Conservation (phyloP, 495 filamentous ascomycete species). For the Trichoderma erinaceum region DNA sequence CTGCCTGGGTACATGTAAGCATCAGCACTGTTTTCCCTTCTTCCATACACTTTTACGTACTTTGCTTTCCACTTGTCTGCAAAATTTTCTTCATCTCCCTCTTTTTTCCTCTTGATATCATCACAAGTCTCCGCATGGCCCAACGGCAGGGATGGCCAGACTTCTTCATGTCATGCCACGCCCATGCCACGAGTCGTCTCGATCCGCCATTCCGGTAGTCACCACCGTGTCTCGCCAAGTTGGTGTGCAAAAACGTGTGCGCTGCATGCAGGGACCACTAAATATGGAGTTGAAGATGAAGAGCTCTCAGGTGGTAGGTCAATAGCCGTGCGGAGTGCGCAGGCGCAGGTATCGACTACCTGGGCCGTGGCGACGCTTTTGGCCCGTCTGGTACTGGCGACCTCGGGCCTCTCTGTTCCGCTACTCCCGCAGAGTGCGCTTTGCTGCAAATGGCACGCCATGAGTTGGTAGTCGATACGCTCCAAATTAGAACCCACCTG, state of each 20-base stretch:
- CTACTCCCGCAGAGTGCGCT: background rate
- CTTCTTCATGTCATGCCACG: background rate
- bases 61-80: background rate
- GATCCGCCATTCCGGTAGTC: conserved; percentile 5
- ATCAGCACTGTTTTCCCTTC: background rate
- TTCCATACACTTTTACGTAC: too few relatives aligned
- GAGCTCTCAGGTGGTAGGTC: background rate
- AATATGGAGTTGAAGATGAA: background rate
- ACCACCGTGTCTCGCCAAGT: background rate
- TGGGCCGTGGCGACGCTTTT: background rate
- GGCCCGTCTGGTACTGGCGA: background rate
- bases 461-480: background rate
- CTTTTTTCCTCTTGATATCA: background rate
- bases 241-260: background rate
- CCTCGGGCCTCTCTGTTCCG: background rate
- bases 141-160: background rate
- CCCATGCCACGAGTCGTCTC: conserved; percentile 1
- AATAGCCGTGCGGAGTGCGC: background rate
- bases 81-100: background rate
- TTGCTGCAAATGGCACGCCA: background rate
- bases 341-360: background rate
- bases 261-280: conserved; percentile 5
- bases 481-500: background rate
- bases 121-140: background rate
- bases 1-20: background rate